These are phyloP conservation scores for Cladorrhinum sp. DNA, from an alignment of 2,329 filamentous ascomycete species.

Conservation along the genomic window DNA sequence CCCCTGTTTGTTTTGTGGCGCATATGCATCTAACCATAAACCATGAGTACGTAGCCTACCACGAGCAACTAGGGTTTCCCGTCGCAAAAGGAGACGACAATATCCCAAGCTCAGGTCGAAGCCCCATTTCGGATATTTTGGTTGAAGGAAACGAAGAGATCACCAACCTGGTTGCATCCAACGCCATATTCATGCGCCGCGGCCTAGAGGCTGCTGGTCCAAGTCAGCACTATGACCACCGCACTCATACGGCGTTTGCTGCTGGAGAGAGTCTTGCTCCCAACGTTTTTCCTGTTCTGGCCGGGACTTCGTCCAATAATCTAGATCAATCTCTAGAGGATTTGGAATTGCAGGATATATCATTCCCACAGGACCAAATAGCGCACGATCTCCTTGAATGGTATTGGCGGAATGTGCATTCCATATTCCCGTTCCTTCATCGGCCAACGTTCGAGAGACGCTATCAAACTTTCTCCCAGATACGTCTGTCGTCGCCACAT, in stretches of 20 bases:
- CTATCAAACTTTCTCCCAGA: slow-evolving; percentile 15
- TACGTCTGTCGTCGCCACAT: neutral
- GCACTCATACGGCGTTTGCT: neutral
- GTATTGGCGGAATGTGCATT: slow-evolving; percentile 22
- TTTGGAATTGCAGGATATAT: slow-evolving; percentile 9
- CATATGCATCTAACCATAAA: neutral
- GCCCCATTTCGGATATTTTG: neutral
- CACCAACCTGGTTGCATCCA: neutral
- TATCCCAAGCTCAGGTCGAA: neutral
- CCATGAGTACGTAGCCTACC: neutral
- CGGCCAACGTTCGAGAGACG: slow-evolving; percentile 18
- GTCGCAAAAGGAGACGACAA: neutral
- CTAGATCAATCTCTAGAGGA: slow-evolving; percentile 1
- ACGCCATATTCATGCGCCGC: slow-evolving; percentile 9
- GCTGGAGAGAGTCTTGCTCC: neutral
- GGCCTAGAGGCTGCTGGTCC: slow-evolving; percentile 8
- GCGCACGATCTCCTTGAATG: slow-evolving; percentile 15
- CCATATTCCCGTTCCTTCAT: slow-evolving; percentile 22
- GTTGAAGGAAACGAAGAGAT: neutral
- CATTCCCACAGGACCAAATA: slow-evolving; percentile 14
- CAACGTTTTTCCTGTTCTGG: neutral
- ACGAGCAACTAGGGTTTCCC: neutral
- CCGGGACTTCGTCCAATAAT: slow-evolving; percentile 9
- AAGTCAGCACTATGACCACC: neutral
- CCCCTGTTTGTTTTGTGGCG: neutral